A percentile compares a stretch with the other conserved stretches of the same genome.
These are phyloP conservation scores for Pinus tabuliformis DNA, from an alignment of 75 land plant species.

Conservation along the genomic window DNA sequence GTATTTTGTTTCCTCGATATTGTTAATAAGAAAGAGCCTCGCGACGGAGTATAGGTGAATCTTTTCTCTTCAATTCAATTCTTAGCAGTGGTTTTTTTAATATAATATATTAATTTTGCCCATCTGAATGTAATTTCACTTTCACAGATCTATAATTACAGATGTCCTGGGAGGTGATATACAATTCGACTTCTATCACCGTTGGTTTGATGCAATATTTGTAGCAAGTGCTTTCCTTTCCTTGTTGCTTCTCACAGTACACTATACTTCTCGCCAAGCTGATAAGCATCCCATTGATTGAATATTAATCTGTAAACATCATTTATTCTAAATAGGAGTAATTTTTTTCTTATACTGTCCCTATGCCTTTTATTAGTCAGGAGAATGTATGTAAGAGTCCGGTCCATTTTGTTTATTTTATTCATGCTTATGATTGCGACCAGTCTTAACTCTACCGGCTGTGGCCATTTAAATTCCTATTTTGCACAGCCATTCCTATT, in stretches of 20 bases:
- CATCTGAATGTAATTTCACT: neutral
- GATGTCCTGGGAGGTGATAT: constrained; percentile 95
- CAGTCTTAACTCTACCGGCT: no score
- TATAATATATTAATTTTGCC: neutral
- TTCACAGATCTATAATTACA: constrained; percentile 75
- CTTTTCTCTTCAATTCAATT: neutral
- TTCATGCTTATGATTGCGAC: no score
- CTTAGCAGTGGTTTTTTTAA: neutral
- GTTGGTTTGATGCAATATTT: constrained; percentile 98
- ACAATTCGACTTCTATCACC: constrained; percentile 91
- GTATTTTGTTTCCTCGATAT: constrained; percentile 94
- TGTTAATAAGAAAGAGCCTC: constrained; percentile 89
- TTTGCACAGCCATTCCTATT: no score
- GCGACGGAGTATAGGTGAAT: constrained; percentile 85
- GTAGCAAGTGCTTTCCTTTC: constrained; percentile 88
- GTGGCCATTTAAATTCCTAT: no score
- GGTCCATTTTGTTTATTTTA: no score
- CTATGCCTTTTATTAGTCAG: neutral
- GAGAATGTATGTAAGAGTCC: no score
- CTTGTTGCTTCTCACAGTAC: constrained; percentile 78
- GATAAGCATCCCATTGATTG: constrained; percentile 93
- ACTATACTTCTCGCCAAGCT: constrained; percentile 77
- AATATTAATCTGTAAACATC: constrained; percentile 5
- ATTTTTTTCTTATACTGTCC: neutral
- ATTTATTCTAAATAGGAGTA: neutral